These are phyloP conservation scores for Gastrodia elata DNA, from an alignment of 106 monocot genomes.

Conservation along the genomic window DNA sequence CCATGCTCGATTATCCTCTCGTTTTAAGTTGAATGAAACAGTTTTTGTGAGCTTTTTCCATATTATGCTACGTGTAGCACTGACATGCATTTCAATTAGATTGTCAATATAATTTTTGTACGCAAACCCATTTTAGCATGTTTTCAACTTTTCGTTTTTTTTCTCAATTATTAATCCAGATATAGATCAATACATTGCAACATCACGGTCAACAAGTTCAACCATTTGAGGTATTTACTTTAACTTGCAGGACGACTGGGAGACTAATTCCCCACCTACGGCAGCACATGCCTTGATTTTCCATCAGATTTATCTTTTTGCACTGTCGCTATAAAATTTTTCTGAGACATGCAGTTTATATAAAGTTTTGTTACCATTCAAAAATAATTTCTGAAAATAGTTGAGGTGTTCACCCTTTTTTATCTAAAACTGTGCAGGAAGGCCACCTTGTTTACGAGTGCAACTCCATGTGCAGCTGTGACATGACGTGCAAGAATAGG, in stretches of 20 bases:
- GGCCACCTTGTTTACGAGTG: constrained; percentile 82
- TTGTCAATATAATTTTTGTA: too few relatives aligned
- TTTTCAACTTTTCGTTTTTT: background rate
- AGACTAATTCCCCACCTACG: background rate
- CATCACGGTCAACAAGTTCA: background rate
- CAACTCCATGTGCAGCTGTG: constrained; percentile 78
- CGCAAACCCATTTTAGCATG: background rate
- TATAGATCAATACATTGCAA: too few relatives aligned
- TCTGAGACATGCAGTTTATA: too few relatives aligned
- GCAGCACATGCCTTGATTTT: background rate
- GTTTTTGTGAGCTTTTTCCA: too few relatives aligned
- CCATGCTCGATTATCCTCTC: too few relatives aligned
- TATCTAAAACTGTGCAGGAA: constrained; percentile 46
- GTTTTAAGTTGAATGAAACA: too few relatives aligned
- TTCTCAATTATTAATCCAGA: background rate
- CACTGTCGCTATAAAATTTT: too few relatives aligned
- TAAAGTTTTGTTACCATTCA: background rate
- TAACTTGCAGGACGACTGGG: background rate
- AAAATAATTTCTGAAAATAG: background rate
- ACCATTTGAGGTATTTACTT: background rate
- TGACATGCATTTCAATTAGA: too few relatives aligned
- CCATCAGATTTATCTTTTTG: background rate
- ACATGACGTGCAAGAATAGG: constrained; percentile 76
- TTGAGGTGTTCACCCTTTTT: background rate
- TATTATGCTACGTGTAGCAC: too few relatives aligned